Evolutionary conservation across 768 basidiomycete genomes (phyloP).

Genomic region (Lentinula raphanica): DNA sequence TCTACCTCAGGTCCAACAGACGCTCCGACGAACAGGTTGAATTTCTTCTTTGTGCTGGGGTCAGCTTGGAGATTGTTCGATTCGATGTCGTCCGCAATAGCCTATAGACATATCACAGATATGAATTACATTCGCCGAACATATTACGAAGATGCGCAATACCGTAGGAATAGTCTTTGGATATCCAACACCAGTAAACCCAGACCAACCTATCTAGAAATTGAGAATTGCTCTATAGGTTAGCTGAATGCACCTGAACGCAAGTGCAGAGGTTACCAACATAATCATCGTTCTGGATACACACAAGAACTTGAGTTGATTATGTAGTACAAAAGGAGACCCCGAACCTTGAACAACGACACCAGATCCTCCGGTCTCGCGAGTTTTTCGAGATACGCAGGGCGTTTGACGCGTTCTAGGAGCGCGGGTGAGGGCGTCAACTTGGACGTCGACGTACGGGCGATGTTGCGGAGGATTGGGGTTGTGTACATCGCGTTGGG

Average conservation of each 20-base stretch:
- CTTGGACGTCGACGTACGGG: background rate
- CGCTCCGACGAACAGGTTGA: constrained; percentile 45
- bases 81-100: constrained; percentile 42
- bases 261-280: constrained; percentile 19
- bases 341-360: constrained; percentile 40
- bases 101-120: too few species aligned
- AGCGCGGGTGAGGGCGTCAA: constrained; percentile 29
- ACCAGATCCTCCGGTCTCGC: constrained; percentile 33
- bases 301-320: too few species aligned
- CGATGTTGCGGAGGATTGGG: background rate
- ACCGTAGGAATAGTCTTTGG: constrained; percentile 38
- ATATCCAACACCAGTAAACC: constrained; percentile 48
- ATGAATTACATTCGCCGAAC: too few species aligned
- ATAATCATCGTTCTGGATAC: constrained; percentile 39
- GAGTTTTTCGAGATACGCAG: constrained; percentile 32
- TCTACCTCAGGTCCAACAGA: constrained; percentile 43
- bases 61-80: constrained; percentile 38
- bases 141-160: too few species aligned
- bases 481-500: background rate
- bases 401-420: constrained; percentile 35
- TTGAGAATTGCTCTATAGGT: too few species aligned
- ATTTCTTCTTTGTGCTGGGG: constrained; percentile 37
- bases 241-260: too few species aligned
- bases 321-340: background rate
- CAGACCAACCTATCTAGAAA: constrained; percentile 48